phyloP scores from a whole-genome alignment of 345 rosid genomes.

The Salix exigua region DNA sequence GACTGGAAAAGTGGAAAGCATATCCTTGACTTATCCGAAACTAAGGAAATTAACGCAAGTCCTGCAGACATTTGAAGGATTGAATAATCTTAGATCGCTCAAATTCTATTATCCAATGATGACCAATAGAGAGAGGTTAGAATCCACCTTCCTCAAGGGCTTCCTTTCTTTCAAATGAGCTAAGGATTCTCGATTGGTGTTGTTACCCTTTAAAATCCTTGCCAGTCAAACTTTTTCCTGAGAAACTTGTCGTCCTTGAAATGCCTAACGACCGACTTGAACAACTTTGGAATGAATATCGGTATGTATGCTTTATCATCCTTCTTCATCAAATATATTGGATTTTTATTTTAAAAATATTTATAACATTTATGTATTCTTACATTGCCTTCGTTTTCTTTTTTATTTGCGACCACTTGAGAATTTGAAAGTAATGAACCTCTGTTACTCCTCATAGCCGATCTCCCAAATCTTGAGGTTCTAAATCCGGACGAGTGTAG shows the following conservation, averaged over 20 bases:
- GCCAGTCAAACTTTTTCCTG: background rate
- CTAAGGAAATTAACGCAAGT: background rate
- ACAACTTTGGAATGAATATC: background rate
- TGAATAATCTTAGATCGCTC: background rate
- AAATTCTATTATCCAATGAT: background rate
- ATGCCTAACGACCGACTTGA: background rate
- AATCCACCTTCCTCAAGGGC: background rate
- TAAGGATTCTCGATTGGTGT: too few species aligned
- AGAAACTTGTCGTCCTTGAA: background rate
- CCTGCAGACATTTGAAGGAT: background rate
- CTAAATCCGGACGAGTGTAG: too few species aligned
- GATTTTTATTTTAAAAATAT: too few species aligned
- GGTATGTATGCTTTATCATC: background rate
- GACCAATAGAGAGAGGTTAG: background rate
- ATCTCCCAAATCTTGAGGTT: background rate
- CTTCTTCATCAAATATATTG: background rate
- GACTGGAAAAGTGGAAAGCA: background rate
- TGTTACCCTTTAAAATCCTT: background rate
- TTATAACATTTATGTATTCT: background rate
- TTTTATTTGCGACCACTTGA: background rate
- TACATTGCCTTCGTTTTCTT: background rate
- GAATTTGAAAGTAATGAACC: background rate
- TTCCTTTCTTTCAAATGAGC: too few species aligned
- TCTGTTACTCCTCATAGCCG: background rate
- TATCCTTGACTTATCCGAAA: background rate